Evolutionary conservation across 805 yeast species (phyloP), one percentile per base, ranked within the genome.

Genomic region (Metschnikowia santaceciliae): DNA sequence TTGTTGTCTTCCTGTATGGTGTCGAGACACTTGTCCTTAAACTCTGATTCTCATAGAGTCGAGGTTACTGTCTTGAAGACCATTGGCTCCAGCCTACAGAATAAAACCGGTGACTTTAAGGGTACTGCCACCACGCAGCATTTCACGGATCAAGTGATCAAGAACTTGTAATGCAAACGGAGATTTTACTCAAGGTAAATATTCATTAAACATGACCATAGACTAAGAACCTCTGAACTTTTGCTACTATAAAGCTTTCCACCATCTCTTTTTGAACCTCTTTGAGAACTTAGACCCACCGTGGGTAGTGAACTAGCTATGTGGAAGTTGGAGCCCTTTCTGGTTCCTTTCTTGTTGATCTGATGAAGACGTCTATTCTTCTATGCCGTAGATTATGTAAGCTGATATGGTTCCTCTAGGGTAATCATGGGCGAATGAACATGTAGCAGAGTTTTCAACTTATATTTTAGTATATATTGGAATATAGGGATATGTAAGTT

Each of bases 11-110:
- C 98, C 42, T 90, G 91, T 69, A 94, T 94, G 97, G 91, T 94
- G 98, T 86, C n/a, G n/a, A n/a, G n/a, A 79, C 98, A 94, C 81
- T 92, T 94, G 98, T 85, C 89, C 48, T 82, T 94, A 72, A 79
- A 80, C 72, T 75, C 78, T 32, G 81, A 86, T 66, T 98, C 97
- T 62, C 85, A 82, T 70, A 80, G 76, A 72, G 90, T 94, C 67
- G 96, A 92, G 79, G 74, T 70, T 60, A 98, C 99, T 53, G 97
- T 91, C 51, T 76, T 79, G 66, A 78, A 72, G 68, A 90, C 98
- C 60, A 88, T 94, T 68, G 98, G 98, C 56, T 88, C 96, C 45
- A 97, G 97, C 63, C 83, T 90, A 60, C 94, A 87, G 72, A 88
- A 88, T 83, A 89, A 96, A 84, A 94, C 99, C 61, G 90, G 90